These are phyloP conservation scores for Podaxis rugospora DNA, from an alignment of 768 basidiomycete genomes.

Conservation along the genomic window DNA sequence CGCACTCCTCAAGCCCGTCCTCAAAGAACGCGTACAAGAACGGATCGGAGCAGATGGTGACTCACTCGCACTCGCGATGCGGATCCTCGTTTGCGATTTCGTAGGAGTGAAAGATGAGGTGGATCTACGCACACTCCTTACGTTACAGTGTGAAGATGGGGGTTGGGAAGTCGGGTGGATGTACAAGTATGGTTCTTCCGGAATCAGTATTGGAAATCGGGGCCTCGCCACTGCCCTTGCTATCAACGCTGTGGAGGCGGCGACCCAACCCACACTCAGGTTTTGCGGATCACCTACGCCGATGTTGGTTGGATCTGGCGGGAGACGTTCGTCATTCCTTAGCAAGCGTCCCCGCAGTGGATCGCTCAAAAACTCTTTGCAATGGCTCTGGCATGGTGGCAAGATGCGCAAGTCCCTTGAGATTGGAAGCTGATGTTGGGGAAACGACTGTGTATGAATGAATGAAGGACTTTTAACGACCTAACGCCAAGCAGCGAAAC, in stretches of 20 bases:
- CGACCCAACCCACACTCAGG: constrained; percentile 12
- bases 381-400: constrained; percentile 24
- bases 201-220: constrained; percentile 47
- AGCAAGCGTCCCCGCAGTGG: constrained; percentile 20
- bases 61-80: constrained; percentile 54
- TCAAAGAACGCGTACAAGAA: constrained; percentile 44
- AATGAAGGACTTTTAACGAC: not conserved
- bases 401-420: constrained; percentile 15
- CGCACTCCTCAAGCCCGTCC: constrained; percentile 30
- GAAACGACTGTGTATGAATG: not conserved
- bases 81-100: constrained; percentile 39
- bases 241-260: constrained; percentile 40
- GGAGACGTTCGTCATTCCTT: constrained; percentile 1
- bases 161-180: constrained; percentile 54
- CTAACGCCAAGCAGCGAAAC: not conserved
- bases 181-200: constrained; percentile 48
- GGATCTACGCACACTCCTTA: constrained; percentile 40
- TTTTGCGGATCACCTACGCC: constrained; percentile 3
- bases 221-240: constrained; percentile 53
- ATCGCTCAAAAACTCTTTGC: constrained; percentile 23
- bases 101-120: constrained; percentile 37
- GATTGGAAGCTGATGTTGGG: constrained; percentile 1
- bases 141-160: constrained; percentile 50
- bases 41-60: constrained; percentile 46
- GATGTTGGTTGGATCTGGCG: not conserved